phyloP scores from a whole-genome alignment of 2,329 filamentous ascomycete species.

The Lachnellula subtilissima region DNA sequence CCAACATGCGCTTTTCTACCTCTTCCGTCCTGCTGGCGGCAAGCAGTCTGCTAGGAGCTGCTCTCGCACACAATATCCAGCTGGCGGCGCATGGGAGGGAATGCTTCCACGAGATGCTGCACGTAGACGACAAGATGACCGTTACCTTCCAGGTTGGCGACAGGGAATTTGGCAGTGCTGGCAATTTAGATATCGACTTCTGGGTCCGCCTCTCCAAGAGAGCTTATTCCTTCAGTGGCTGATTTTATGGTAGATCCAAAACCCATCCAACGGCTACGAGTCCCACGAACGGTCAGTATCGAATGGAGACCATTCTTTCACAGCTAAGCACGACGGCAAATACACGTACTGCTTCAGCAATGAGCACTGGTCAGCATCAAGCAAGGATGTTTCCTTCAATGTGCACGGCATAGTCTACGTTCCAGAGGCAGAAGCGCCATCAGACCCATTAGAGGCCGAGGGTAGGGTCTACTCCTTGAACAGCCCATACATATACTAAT shows the following conservation, averaged over 20 bases:
- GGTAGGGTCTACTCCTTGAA: slow-evolving; percentile 46
- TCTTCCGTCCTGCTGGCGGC: slow-evolving; percentile 26
- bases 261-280: slow-evolving; percentile 70
- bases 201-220: slow-evolving; percentile 65
- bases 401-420: slow-evolving; percentile 98
- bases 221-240: slow-evolving; percentile 8
- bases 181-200: slow-evolving; percentile 95
- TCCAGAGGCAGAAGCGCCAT: slow-evolving; percentile 74
- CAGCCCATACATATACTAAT: too few relatives aligned
- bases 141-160: slow-evolving; percentile 98
- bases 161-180: slow-evolving; percentile 88
- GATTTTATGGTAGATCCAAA: slow-evolving; percentile 58
- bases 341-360: slow-evolving; percentile 99
- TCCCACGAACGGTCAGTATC: slow-evolving; percentile 76
- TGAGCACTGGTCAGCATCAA: slow-evolving; percentile 93
- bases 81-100: slow-evolving; percentile 89
- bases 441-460: slow-evolving; percentile 88
- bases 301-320: slow-evolving; percentile 90
- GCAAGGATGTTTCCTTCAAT: slow-evolving; percentile 98
- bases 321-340: slow-evolving; percentile 77
- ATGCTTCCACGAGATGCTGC: slow-evolving; percentile 93
- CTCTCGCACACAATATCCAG: slow-evolving; percentile 88
- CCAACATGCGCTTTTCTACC: slow-evolving; percentile 31
- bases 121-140: slow-evolving; percentile 95
- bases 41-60: slow-evolving; percentile 43